Evolutionary conservation across 805 yeast species (phyloP), one percentile per base, ranked within the genome.

Genomic region (Clavispora carvajalis): DNA sequence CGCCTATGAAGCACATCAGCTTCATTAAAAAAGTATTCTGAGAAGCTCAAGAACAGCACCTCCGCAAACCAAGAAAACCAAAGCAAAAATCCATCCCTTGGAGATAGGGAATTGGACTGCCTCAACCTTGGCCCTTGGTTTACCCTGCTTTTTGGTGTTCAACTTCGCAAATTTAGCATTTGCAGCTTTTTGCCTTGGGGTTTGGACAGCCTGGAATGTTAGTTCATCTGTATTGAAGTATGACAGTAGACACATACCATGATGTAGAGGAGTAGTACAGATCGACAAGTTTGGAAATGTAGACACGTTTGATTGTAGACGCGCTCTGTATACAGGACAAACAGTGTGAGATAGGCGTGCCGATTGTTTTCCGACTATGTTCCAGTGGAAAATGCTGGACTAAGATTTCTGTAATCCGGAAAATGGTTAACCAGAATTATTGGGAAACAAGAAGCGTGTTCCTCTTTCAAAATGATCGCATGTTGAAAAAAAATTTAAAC

Each of bases 111-210:
- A 62, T 43, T 69, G 63, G 21, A 60, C 58, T 45, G 69, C 67
- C 17, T 61, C 61, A 33, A 57, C 55, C 11, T 66, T 59, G 21
- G 46, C 38, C 53, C 76, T 79, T 36, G 82, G 77, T 67, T 82
- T 82, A 41, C 96, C 96, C 69, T 77, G 81, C 59, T 82, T 81
- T 48, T 74, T 73, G 54, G 80, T 85, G 49, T 82, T 80, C 53
- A 71, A 74, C 63, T 82, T 85, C 53, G 85, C 87, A 62, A 80
- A 91, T 60, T 82, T 85, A 55, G 76, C 77, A 63, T 90, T 90
- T n/a, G 95, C 96, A 40, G 77, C 71, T 65, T 90, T 82, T 67
- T 90, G 96, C 55, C 76, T 80, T 43, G 93, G 90, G 18, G 96
- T 84, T 73, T 89, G 96, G 23, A 71, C 55, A 47, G 85, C 86